Base-by-base conservation (phyloP, 768 basidiomycete genomes). In the Lentinula guzmanii region DNA sequence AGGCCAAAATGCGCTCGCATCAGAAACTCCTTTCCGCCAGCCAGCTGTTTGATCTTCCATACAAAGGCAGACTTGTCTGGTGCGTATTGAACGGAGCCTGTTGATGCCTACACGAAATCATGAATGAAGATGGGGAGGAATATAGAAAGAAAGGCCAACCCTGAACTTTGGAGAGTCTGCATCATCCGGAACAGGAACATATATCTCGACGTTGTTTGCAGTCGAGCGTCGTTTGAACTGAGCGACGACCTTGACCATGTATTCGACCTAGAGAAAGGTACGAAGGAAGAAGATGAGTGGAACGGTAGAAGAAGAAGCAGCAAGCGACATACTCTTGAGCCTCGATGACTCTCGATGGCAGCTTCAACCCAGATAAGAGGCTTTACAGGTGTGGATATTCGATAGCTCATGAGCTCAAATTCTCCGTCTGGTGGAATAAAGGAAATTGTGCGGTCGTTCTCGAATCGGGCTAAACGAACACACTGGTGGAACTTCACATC, bases 401-500 rank as follows among this genome's bases (percentile, higher is more conserved):
- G 89, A 73, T 98, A 98, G 4, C 90, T 91, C 95, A 98, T 98
- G 24, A 60, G 37, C 28, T 60, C 97, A 69, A 99, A 98, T 72
- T 98, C 96, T 69, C 97, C 97, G 71, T 98, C 96, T 3, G 97
- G 96, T 0, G 97, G 97, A 68, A 98, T 99, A 77, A 99, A 99
- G 39, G 93, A 95, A 70, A 98, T 99, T 0, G 96, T 98, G 63
- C 97, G 89, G 76, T 99, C 96, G 73, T 97, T 98, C 70, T 99
- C 97, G 70, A 99, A 99, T 6, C 96, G 86, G 9, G 95, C 90
- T 24, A 99, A 82, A 9, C 97, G 93, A 10, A 98, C 97, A 69
- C 97, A 99, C 81, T 99, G 97, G 70, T 99, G 97, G 78, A 99
- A 99, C 73, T 98, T 98, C 77, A 98, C 93, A 69, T 98, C 97